Evolutionary conservation across 495 filamentous ascomycete genomes (phyloP), one percentile per base, ranked within the genome.

Genomic region (Xylona heveae): DNA sequence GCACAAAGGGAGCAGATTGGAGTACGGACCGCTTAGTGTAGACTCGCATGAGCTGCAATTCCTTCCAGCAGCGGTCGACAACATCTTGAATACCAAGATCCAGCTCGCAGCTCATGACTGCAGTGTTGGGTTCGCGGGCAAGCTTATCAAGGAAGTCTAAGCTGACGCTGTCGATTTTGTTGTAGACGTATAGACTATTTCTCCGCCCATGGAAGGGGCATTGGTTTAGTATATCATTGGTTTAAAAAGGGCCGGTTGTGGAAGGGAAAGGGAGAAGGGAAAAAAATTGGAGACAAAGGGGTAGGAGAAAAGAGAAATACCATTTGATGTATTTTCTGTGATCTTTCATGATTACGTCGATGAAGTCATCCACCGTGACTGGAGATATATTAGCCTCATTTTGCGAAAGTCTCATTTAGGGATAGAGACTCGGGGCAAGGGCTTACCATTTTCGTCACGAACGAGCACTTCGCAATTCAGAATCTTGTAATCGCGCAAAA

Each of bases 341-440:
- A 46, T 92, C 81, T 44, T 84, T 88, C 83, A 94, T 95, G 54
- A 99, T 93, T 26, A 95, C 83, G 50, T 99, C 90, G 48, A 99
- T 95, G 50, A 99, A 76, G 52, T 99, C 88, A 54, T 99, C 90
- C 20, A 99, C 83, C 9, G 85, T 94, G 16, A 78, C 79, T 77
- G 34, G 6, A 19, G 8, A 5, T 19, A 1, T 14, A 25, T 1
- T 4, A 18, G 6, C 2, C 6, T 15, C 19, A 30, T 30, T 33
- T 10, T 30, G 15, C 7, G 28, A 7, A 17, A 15, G 7, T 7
- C 14, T 7, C 15, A n/a, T n/a, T n/a, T n/a, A n/a, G n/a, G n/a
- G n/a, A n/a, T n/a, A n/a, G 7, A 30, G 9, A 30, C 7, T 10
- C 15, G 7, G 14, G 14, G 13, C 18, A 10, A 18, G 10, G 10